Evolutionary conservation across 2,329 filamentous ascomycete genomes (phyloP).

Genomic region (Beauveria caledonica): DNA sequence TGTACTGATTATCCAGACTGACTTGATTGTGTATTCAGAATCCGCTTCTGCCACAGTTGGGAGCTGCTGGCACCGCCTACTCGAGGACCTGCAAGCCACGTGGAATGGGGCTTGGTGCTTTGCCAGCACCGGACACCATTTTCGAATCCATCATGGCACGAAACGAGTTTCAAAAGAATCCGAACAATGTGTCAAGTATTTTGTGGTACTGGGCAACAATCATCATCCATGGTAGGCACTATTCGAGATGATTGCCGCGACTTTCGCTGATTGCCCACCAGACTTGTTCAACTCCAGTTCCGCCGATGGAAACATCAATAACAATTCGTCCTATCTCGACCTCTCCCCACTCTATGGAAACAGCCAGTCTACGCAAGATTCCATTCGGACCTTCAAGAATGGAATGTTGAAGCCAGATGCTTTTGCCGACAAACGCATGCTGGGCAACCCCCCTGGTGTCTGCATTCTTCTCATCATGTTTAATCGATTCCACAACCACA

Average conservation of each 20-base stretch:
- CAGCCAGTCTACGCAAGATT: slow-evolving; percentile 57
- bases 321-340: slow-evolving; percentile 66
- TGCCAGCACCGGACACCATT: slow-evolving; percentile 57
- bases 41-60: slow-evolving; percentile 54
- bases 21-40: slow-evolving; percentile 36
- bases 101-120: slow-evolving; percentile 50
- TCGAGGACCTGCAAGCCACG: slow-evolving; percentile 55
- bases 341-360: slow-evolving; percentile 64
- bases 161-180: slow-evolving; percentile 46
- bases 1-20: not conserved
- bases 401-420: slow-evolving; percentile 65
- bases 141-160: slow-evolving; percentile 55
- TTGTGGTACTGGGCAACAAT: slow-evolving; percentile 68
- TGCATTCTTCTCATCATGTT: slow-evolving; percentile 69
- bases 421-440: slow-evolving; percentile 62
- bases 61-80: slow-evolving; percentile 60
- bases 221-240: slow-evolving; percentile 54
- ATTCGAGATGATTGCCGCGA: slow-evolving; percentile 8
- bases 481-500: slow-evolving; percentile 80
- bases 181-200: slow-evolving; percentile 64
- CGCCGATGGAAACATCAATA: slow-evolving; percentile 48
- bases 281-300: slow-evolving; percentile 66
- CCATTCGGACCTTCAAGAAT: slow-evolving; percentile 60
- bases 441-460: slow-evolving; percentile 65
- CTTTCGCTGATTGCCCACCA: slow-evolving; percentile 14